Conservation (phyloP, 768 basidiomycete genomes). For the Suillus variegatus region DNA sequence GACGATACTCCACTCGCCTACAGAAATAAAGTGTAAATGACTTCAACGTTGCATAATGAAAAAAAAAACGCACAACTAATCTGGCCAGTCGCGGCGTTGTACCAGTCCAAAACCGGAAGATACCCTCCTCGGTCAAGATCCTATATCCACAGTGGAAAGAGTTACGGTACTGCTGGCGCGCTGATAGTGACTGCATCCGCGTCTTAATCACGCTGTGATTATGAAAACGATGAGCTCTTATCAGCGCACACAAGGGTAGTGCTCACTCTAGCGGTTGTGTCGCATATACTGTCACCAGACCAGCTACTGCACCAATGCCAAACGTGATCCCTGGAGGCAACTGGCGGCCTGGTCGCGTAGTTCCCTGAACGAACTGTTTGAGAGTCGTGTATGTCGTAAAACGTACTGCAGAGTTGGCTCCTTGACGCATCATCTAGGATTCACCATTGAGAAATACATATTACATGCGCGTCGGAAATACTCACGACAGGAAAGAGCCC, state of each 20-base stretch:
- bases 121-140: conserved; percentile 91
- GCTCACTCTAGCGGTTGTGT: conserved; percentile 84
- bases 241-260: background rate
- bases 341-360: conserved; percentile 68
- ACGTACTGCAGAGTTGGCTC: conserved; percentile 90
- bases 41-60: conserved; percentile 6
- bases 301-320: conserved; percentile 91
- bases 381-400: conserved; percentile 95
- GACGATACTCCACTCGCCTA: conserved; percentile 89
- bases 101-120: conserved; percentile 94
- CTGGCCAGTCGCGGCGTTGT: conserved; percentile 88
- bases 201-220: conserved; percentile 87
- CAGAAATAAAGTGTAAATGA: background rate
- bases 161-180: conserved; percentile 83
- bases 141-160: conserved; percentile 95
- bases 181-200: conserved; percentile 93
- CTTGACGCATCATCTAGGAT: conserved; percentile 91
- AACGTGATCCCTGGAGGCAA: conserved; percentile 90
- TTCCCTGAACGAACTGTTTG: conserved; percentile 91
- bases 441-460: background rate
- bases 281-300: conserved; percentile 91
- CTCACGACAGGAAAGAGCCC: conserved; percentile 92
- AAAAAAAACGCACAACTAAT: conserved; percentile 57
- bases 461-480: conserved; percentile 15
- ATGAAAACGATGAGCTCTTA: background rate